Base-by-base conservation (phyloP, 495 filamentous ascomycete genomes). In the Podospora comata region DNA sequence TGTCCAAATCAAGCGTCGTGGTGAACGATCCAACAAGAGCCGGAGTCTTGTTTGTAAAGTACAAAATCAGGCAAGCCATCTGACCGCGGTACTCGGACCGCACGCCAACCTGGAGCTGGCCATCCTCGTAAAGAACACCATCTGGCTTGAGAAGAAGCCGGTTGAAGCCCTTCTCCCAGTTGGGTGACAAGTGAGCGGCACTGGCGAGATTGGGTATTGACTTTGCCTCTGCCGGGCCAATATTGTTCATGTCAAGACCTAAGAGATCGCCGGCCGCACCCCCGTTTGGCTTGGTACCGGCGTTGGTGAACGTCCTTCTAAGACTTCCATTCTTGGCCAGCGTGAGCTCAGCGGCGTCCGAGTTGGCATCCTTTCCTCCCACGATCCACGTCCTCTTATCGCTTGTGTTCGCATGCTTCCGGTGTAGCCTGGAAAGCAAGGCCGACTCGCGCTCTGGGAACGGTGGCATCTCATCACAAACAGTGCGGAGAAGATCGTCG, bases 401-500 rank as follows among this genome's bases (percentile, higher is more conserved):
- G 72, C 90, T 94, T 3, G 92, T 93, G 59, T 89, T 89, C 20
- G 91, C 91, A 71, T 95, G 93, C 79, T 94, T 97, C 79, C 95
- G 91, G 77, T 98, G 95, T 34, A 99, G 85, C 48, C 96, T 86
- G 16, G 94, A 97, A 28, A 99, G 81, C 30, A 99, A 82, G 2
- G 95, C 95, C 4, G 94, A 97, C 20, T 94, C 87, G 63, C 96
- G 87, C 78, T 99, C 94, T 0, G 96, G 96, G 82, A 98, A 99
- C 0, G 96, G 94, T 16, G 96, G 96, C 96, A 99, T 98, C 75
- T 99, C 96, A 74, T 99, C 96, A 78, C 92, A 97, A 1, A 99
- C 91, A 1, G 96, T 98, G 61, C 96, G 90, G 13, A 99, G 84
- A 19, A 99, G 86, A 71, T 98, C 93, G 70, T 99, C 96, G 2